These are phyloP conservation scores for Capsicum chinense DNA, from an alignment of 257 asterid species.

Conservation along the genomic window DNA sequence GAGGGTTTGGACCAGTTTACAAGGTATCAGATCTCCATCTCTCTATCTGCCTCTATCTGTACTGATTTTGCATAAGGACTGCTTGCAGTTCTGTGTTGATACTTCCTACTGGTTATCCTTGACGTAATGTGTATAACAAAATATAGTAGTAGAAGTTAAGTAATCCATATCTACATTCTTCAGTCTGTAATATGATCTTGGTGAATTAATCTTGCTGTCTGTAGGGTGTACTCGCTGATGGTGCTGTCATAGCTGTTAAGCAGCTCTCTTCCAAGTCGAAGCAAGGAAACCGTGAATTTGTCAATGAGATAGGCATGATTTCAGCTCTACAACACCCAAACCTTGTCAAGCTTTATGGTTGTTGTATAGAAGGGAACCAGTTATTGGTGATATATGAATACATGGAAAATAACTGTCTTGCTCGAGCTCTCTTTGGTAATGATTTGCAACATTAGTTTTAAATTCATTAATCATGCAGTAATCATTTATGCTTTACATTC, in stretches of 20 bases:
- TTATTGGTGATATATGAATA: conserved; percentile 51
- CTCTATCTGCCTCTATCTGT: conserved; percentile 10
- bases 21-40: conserved; percentile 40
- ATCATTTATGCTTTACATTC: not conserved
- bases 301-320: conserved; percentile 58
- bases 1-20: conserved; percentile 57
- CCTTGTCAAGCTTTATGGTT: conserved; percentile 55
- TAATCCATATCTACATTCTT: not conserved
- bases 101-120: conserved; percentile 13
- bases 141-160: not conserved
- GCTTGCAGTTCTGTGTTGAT: not conserved
- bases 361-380: conserved; percentile 60
- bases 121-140: not conserved
- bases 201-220: conserved; percentile 20
- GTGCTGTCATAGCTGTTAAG: conserved; percentile 50
- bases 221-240: conserved; percentile 49
- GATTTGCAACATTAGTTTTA: not conserved
- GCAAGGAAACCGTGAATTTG: conserved; percentile 56
- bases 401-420: conserved; percentile 54
- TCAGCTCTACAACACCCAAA: conserved; percentile 57
- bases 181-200: not conserved
- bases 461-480: not conserved
- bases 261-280: conserved; percentile 54
- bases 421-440: conserved; percentile 56
- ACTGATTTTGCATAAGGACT: not conserved